These are phyloP conservation scores for Olyra latifolia DNA, from an alignment of 176 grass and related monocot genomes.

Conservation along the genomic window DNA sequence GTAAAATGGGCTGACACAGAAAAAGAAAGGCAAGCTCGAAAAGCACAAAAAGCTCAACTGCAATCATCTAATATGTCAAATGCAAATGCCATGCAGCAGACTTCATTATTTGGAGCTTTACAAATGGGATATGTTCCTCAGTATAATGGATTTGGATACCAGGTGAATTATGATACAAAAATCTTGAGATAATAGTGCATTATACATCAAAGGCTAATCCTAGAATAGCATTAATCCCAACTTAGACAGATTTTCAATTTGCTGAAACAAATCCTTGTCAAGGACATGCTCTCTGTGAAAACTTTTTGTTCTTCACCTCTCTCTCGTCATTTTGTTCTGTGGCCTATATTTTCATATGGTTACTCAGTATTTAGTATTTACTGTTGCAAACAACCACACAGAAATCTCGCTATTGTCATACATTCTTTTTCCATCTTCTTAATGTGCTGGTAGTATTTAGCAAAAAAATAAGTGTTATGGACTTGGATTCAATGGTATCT, in stretches of 20 bases:
- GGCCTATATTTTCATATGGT: background rate
- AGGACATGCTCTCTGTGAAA: background rate
- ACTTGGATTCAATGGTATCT: background rate
- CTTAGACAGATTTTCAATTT: background rate
- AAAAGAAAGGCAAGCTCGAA: constrained; percentile 95
- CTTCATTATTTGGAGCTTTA: constrained; percentile 84
- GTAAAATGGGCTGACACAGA: constrained; percentile 99
- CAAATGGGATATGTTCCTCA: constrained; percentile 85
- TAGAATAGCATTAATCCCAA: constrained; percentile 2
- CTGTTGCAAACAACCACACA: background rate
- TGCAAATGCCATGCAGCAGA: constrained; percentile 77
- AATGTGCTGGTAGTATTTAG: constrained; percentile 1
- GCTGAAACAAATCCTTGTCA: constrained; percentile 15
- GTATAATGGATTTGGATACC: constrained; percentile 97
- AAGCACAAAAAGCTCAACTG: constrained; percentile 87
- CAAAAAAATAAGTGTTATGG: background rate
- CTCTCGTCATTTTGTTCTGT: background rate
- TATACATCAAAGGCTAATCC: background rate
- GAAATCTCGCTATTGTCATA: background rate
- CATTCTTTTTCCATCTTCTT: constrained; percentile 16
- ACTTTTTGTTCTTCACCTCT: background rate
- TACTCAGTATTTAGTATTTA: background rate
- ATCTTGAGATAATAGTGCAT: constrained; percentile 18
- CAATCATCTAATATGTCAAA: constrained; percentile 60
- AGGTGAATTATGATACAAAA: constrained; percentile 52